Base-by-base conservation (phyloP, 148 eudicot species). In the Fagopyrum tataricum region DNA sequence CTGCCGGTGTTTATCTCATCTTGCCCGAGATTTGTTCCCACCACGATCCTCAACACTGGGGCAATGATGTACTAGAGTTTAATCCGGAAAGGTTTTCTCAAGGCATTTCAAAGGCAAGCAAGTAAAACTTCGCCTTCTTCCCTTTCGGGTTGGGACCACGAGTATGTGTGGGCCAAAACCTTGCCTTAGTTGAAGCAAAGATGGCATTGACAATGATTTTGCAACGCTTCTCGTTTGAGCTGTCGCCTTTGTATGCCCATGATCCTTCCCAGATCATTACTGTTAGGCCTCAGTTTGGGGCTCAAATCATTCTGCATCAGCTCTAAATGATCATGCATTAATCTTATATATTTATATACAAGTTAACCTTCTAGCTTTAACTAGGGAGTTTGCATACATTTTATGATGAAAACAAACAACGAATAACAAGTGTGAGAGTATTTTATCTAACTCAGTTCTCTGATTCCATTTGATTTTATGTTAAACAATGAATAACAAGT, bases 131-230 rank as follows among this genome's bases (percentile, higher is more conserved):
- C 41, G 72, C 66, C 15, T 82, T 44, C 72, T 53, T 62, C 15
- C 84, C 84, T 0, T 82, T 82, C 26, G 81, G 79, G n/a, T 76
- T 79, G 81, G 84, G 84, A 0, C 84, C 84, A 56, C 11, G 84
- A n/a, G 76, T 82, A 5, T 82, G 84, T 4, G 62, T 78, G 6
- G 81, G 84, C 40, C 84, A 78, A 20, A 81, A 81, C 66, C 75
- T 81, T 42, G 81, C 81, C 15, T 55, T 81, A 72, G 67, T 78
- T 14, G 84, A 82, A 53, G 81, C 73, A 10, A 82, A 78, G 23
- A 11, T 64, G 42, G 69, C 43, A 15, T 1, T 64, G 1, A 4
- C 69, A 64, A 64, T 64, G 69, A 26, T 64, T 31, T 41, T 64
- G 4, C 69, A 40, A 64, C 69, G 69, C 40, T 64, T 64, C 69